Base-by-base conservation (phyloP, 2,329 filamentous ascomycete species). In the Apiospora marii region DNA sequence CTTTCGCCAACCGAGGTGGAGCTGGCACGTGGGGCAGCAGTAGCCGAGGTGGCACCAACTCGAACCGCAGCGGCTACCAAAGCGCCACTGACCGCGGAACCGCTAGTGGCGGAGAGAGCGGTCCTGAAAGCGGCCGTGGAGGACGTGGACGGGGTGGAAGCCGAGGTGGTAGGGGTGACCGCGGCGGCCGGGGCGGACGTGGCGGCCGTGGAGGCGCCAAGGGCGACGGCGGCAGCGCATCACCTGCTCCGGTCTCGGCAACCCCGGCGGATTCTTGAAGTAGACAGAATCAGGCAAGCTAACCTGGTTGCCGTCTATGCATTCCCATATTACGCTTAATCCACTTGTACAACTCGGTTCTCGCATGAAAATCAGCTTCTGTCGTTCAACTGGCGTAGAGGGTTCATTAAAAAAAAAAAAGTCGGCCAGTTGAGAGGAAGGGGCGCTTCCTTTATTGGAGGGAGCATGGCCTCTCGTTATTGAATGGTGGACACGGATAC, bases 71-170 rank as follows among this genome's bases (percentile, higher is more conserved):
- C 77, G 94, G 94, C 73, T 98, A 98, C 85, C 92, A 94, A 77
- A 97, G 94, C 79, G 93, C 93, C 71, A 93, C 91, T 70, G 94
- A 94, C 73, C 95, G 92, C 73, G 91, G 80, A 49, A 70, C 78
- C 22, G 75, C 79, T 74, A 81, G 92, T 80, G 93, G 92, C 77
- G 93, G 95, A 75, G 92, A 94, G 73, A 92, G 91, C 79, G 92
- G 91, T 75, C 90, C 88, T 48, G 89, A 91, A 78, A 88, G 87
- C 41, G 83, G 84, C 72, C 89, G 86, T 72, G 87, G 87, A 30
- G 87, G 90, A 67, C 85, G 90, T 16, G 87, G 89, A 24, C 84
- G 87, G 19, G 84, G 87, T 34, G 85, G 87, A 67, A 86, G 89
- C 48, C 89, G 91, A 67, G 89, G 90, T 68, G 85, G 86, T 73